These are phyloP conservation scores for Musa schizocarpa DNA, from an alignment of 176 grass and related monocot species.

Conservation along the genomic window DNA sequence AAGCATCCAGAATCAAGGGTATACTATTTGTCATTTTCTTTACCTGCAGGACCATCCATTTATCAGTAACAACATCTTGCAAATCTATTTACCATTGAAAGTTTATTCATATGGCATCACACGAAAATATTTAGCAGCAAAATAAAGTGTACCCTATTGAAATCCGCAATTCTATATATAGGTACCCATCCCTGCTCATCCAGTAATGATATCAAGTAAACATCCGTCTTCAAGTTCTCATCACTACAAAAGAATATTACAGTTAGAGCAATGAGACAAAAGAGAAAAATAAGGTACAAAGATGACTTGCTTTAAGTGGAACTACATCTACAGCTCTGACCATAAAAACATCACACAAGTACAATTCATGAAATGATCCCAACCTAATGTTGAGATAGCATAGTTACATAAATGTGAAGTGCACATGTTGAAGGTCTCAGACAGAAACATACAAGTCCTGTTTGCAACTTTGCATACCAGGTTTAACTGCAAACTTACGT, in stretches of 20 bases:
- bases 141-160: constrained; percentile 57
- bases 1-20: constrained; percentile 45
- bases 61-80: background rate
- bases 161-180: constrained; percentile 57
- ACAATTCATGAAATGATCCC: background rate
- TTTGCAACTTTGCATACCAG: background rate
- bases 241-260: constrained; percentile 30
- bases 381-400: background rate
- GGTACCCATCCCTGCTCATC: constrained; percentile 65
- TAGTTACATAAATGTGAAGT: background rate
- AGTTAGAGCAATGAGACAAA: no score
- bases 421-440: background rate
- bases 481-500: background rate
- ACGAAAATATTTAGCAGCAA: background rate
- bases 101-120: constrained; percentile 4
- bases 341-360: background rate
- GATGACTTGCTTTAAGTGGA: no score
- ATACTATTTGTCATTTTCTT: constrained; percentile 61
- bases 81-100: background rate
- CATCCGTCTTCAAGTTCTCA: constrained; percentile 46
- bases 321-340: no score
- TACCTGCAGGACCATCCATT: constrained; percentile 28
- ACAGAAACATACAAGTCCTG: no score
- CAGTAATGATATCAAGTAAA: constrained; percentile 70
- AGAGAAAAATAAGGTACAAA: no score